phyloP scores from a whole-genome alignment of 352 stramenopile genomes.

The Phytophthora pistaciae region DNA sequence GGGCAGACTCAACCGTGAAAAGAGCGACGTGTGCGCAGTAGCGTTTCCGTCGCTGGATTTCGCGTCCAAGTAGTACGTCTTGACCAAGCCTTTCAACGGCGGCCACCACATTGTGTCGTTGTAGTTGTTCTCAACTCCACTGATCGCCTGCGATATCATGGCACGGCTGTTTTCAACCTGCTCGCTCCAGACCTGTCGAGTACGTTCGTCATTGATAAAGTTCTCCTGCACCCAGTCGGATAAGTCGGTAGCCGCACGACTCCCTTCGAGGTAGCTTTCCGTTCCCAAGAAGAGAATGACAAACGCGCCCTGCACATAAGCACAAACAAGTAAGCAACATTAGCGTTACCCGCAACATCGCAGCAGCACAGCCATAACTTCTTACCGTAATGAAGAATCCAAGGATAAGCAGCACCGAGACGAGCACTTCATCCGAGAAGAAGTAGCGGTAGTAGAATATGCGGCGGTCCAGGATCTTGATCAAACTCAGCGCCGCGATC shows the following conservation, averaged over 20 bases:
- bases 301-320: conserved; percentile 62
- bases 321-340: conserved; percentile 2
- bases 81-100: conserved; percentile 82
- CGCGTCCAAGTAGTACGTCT: conserved; percentile 84
- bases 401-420: conserved; percentile 81
- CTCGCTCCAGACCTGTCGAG: conserved; percentile 83
- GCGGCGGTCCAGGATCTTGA: conserved; percentile 86
- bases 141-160: conserved; percentile 84
- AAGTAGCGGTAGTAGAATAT: conserved; percentile 93
- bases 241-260: conserved; percentile 72
- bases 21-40: conserved; percentile 59
- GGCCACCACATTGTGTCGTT: conserved; percentile 93
- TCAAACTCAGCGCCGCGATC: conserved; percentile 67
- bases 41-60: conserved; percentile 67
- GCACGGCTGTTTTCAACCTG: conserved; percentile 84
- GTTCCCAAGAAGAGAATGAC: conserved; percentile 86
- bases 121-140: conserved; percentile 86
- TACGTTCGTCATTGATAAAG: conserved; percentile 90
- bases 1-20: conserved; percentile 62
- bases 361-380: not conserved
- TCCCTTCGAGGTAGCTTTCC: conserved; percentile 90
- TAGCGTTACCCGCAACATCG: not conserved
- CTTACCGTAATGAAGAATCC: conserved; percentile 85
- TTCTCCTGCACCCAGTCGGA: conserved; percentile 88
- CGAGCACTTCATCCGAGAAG: conserved; percentile 88